phyloP scores from a whole-genome alignment of 345 rosid genomes.

The Rhodamnia argentea region DNA sequence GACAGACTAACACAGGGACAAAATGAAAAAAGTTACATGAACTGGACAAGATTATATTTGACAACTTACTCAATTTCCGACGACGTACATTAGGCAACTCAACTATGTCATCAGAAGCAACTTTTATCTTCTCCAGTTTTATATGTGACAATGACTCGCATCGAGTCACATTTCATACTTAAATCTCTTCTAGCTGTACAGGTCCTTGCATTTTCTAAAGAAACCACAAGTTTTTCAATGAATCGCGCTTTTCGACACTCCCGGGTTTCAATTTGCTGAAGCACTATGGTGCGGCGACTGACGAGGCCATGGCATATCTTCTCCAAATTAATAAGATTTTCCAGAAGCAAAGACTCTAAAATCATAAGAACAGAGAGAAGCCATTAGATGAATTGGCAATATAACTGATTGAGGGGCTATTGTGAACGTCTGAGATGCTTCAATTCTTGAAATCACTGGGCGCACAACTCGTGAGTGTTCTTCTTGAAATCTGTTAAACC shows the following conservation, averaged over 20 bases:
- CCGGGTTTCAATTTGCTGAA: neutral
- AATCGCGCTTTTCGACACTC: neutral
- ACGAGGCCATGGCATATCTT: neutral
- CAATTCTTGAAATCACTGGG: neutral
- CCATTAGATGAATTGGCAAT: neutral
- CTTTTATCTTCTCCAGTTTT: neutral
- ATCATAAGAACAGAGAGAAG: neutral
- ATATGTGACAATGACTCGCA: neutral
- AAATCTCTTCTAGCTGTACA: neutral
- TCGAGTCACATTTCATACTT: neutral
- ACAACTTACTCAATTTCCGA: too few species aligned
- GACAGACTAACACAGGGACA: neutral
- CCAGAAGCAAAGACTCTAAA: neutral
- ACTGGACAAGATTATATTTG: neutral
- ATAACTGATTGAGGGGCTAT: too few species aligned
- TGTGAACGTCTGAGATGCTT: neutral
- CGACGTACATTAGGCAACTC: too few species aligned
- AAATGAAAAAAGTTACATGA: neutral
- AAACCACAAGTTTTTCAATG: neutral
- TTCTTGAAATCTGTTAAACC: neutral
- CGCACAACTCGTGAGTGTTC: neutral
- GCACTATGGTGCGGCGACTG: neutral
- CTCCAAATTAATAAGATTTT: neutral
- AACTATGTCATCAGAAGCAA: neutral
- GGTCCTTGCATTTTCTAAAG: neutral